Conservation (phyloP, 2,329 filamentous ascomycete genomes). For the Nannizzia gypsea region DNA sequence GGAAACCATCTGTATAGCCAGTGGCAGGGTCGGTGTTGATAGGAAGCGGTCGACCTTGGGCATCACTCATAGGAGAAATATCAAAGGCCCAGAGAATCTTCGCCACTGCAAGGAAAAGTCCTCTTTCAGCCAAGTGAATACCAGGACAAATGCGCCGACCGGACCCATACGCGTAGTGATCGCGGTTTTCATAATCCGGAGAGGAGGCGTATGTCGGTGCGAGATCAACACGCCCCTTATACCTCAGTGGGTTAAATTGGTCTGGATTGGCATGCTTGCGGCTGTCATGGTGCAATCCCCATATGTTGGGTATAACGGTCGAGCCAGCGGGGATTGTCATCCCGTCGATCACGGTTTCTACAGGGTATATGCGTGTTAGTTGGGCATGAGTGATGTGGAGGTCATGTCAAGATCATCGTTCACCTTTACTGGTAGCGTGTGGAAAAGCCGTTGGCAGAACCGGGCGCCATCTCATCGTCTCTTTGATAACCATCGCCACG, state of each 20-base stretch:
- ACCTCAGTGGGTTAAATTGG: slow-evolving; percentile 25
- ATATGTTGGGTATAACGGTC: slow-evolving; percentile 38
- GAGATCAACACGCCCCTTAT: slow-evolving; percentile 11
- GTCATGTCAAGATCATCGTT: background rate
- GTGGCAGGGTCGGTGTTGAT: background rate
- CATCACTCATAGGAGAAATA: slow-evolving; percentile 6
- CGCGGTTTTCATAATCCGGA: slow-evolving; percentile 20
- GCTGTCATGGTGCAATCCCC: slow-evolving; percentile 40
- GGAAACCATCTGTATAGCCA: background rate
- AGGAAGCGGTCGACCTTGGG: background rate
- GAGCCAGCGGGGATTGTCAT: slow-evolving; percentile 38
- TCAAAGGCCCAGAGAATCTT: slow-evolving; percentile 41
- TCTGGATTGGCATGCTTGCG: slow-evolving; percentile 27
- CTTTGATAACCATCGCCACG: slow-evolving; percentile 28
- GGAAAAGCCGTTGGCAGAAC: slow-evolving; percentile 37
- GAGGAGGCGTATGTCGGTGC: slow-evolving; percentile 26
- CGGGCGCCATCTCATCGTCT: slow-evolving; percentile 29
- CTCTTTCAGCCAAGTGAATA: slow-evolving; percentile 43
- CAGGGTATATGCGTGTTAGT: background rate
- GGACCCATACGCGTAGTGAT: slow-evolving; percentile 32
- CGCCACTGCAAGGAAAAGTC: slow-evolving; percentile 37
- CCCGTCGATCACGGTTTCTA: slow-evolving; percentile 36
- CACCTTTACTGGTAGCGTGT: slow-evolving; percentile 32
- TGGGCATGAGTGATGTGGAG: background rate
- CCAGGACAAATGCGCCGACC: slow-evolving; percentile 20